phyloP scores from a whole-genome alignment of 2,329 filamentous ascomycete genomes.

The Fusarium pseudoanthophilum region DNA sequence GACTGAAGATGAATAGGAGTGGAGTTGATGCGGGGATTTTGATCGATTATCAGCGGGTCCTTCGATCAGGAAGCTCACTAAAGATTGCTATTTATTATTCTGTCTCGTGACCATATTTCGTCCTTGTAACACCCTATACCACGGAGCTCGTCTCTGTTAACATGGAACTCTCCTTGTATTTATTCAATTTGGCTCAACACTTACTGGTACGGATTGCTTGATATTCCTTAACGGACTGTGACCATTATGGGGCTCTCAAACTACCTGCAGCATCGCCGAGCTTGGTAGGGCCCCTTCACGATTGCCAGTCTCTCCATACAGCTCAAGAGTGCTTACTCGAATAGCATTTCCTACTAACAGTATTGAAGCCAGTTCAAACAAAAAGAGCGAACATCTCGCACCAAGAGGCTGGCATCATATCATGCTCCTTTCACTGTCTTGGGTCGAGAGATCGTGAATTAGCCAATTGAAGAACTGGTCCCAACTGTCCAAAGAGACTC shows the following conservation, averaged over 20 bases:
- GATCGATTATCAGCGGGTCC: conserved; percentile 36
- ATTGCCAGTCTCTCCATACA: background rate
- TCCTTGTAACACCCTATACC: background rate
- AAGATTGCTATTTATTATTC: conserved; percentile 1
- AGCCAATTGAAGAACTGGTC: conserved; percentile 82
- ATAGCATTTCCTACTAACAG: conserved; percentile 42
- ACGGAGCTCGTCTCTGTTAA: background rate
- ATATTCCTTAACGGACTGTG: background rate
- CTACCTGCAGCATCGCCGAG: conserved; percentile 76
- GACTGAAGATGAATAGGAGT: conserved; percentile 8
- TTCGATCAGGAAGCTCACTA: background rate
- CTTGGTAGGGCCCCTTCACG: conserved; percentile 65
- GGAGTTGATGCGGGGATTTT: conserved; percentile 28
- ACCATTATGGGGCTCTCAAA: conserved; percentile 56
- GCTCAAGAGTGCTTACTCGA: background rate
- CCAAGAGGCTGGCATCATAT: conserved; percentile 74
- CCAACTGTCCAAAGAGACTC: conserved; percentile 77
- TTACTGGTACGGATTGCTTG: background rate
- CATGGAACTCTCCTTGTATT: background rate
- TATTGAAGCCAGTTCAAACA: conserved; percentile 78
- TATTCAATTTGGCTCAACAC: background rate
- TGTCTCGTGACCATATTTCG: conserved; percentile 5
- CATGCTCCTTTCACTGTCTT: conserved; percentile 69
- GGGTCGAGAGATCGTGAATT: conserved; percentile 75
- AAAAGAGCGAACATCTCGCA: conserved; percentile 75